phyloP scores from a whole-genome alignment of 306 rosid species.

The Inga laurina region DNA sequence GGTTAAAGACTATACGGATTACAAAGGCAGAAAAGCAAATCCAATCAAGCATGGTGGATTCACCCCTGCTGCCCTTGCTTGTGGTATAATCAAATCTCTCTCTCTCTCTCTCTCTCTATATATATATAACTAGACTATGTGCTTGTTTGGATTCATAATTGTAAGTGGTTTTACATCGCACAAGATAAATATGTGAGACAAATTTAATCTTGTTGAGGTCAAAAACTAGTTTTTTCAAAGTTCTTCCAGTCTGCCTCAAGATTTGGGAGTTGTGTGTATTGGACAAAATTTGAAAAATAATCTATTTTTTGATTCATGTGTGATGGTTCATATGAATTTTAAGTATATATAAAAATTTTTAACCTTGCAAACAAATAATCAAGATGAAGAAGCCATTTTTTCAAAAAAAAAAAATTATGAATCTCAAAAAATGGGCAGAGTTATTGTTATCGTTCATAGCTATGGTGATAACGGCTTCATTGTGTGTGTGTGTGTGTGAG shows the following conservation, averaged over 20 bases:
- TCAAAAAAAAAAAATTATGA: no score
- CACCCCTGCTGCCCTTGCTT: slow-evolving; percentile 35
- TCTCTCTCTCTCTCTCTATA: not conserved
- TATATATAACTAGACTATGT: no score
- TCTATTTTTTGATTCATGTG: not conserved
- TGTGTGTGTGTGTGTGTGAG: no score
- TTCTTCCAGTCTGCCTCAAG: no score
- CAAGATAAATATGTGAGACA: no score
- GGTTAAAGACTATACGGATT: slow-evolving; percentile 30
- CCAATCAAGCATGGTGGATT: slow-evolving; percentile 37
- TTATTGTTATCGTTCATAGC: not conserved
- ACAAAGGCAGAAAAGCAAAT: slow-evolving; percentile 37
- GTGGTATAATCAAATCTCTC: slow-evolving; percentile 20
- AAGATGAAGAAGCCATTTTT: not conserved
- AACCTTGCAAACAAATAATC: not conserved
- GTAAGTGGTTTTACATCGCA: no score
- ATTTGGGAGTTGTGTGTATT: no score
- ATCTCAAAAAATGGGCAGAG: not conserved
- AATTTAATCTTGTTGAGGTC: no score
- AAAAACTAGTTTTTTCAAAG: no score
- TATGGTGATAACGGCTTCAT: not conserved
- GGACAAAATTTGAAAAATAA: no score
- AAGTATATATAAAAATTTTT: not conserved
- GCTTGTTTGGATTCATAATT: no score
- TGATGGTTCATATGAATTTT: not conserved